phyloP scores from a whole-genome alignment of 2,329 filamentous ascomycete genomes.

The Fusarium odoratissimum region DNA sequence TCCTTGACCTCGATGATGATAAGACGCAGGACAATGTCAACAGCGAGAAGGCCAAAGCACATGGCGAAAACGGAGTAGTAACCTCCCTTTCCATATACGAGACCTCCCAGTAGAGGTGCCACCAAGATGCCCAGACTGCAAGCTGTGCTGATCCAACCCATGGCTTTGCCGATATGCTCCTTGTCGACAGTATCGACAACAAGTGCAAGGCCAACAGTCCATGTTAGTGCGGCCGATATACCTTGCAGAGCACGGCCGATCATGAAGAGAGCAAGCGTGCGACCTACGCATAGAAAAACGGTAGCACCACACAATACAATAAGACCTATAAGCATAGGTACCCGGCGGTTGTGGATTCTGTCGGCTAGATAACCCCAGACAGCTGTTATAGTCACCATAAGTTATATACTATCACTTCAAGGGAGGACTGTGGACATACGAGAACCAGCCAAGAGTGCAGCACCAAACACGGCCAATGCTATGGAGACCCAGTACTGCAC shows the following conservation, averaged over 20 bases:
- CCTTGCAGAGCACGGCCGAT: constrained; percentile 50
- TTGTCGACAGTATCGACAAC: constrained; percentile 50
- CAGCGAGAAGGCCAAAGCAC: constrained; percentile 51
- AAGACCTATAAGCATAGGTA: constrained; percentile 51
- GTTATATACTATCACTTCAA: background rate
- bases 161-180: constrained; percentile 48
- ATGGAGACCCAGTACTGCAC: constrained; percentile 53
- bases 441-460: constrained; percentile 46
- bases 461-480: constrained; percentile 50
- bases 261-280: constrained; percentile 48
- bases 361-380: constrained; percentile 53
- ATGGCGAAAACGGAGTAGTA: constrained; percentile 52
- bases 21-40: constrained; percentile 49
- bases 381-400: constrained; percentile 36
- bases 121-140: constrained; percentile 49
- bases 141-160: constrained; percentile 50
- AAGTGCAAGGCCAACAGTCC: constrained; percentile 52
- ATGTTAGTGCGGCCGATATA: constrained; percentile 50
- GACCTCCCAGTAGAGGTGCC: constrained; percentile 50
- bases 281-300: constrained; percentile 48
- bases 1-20: constrained; percentile 50
- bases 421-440: constrained; percentile 40
- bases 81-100: constrained; percentile 49
- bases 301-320: constrained; percentile 47
- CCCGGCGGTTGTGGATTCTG: constrained; percentile 47